Conservation (phyloP, 1,284 basidiomycete species). For the Trichosporon faecale region DNA sequence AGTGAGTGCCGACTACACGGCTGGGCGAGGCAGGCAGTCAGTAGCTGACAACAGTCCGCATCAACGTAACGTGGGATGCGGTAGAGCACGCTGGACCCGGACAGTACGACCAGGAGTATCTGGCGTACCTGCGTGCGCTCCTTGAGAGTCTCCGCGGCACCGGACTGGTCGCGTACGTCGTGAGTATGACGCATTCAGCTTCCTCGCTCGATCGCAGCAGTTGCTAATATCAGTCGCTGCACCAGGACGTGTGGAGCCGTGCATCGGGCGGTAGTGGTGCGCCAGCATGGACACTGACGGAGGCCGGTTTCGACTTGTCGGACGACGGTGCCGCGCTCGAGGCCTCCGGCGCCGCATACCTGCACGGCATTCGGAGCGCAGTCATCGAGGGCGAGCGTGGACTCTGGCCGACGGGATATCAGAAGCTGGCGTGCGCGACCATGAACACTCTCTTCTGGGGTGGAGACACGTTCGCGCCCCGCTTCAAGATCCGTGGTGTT, state of each 20-base stretch:
- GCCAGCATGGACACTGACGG: constrained; percentile 84
- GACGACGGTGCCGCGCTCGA: constrained; percentile 61
- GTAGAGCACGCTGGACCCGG: constrained; percentile 89
- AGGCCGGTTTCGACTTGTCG: constrained; percentile 70
- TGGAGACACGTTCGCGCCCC: constrained; percentile 77
- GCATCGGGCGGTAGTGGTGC: constrained; percentile 90
- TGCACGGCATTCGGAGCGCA: constrained; percentile 65
- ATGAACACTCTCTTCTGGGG: constrained; percentile 91
- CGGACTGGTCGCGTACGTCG: constrained; percentile 77
- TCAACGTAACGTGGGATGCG: constrained; percentile 94
- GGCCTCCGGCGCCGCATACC: constrained; percentile 76
- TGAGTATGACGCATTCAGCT: constrained; percentile 60
- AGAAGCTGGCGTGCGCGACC: constrained; percentile 79
- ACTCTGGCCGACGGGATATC: constrained; percentile 79
- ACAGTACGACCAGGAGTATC: constrained; percentile 75
- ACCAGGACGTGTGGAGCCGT: constrained; percentile 94
- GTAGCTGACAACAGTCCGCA: constrained; percentile 62
- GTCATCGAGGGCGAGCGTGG: constrained; percentile 61
- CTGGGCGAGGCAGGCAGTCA: no score
- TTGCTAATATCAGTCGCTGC: constrained; percentile 57
- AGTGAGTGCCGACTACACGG: no score
- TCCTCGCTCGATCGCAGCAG: not conserved
- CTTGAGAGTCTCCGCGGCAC: constrained; percentile 74
- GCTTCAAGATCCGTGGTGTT: constrained; percentile 60
- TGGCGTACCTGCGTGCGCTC: constrained; percentile 71